Percentiles rank a stretch among this genome's conserved stretches.
Evolutionary conservation across 2,329 filamentous ascomycete genomes (phyloP).

Genomic region (Fusarium mexicanum): DNA sequence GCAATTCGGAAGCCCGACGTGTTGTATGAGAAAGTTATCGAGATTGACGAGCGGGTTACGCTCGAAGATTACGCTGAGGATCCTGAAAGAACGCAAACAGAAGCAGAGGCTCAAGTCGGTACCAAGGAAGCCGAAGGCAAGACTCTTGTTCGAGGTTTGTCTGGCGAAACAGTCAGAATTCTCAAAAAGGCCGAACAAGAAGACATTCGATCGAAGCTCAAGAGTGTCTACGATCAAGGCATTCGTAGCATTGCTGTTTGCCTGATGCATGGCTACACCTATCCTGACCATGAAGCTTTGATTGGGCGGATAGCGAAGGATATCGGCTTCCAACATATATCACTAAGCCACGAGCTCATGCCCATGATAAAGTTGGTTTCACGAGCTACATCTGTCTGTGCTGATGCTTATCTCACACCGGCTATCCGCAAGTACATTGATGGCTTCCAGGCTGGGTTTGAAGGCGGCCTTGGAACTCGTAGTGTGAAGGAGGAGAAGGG

Average conservation of each 20-base stretch:
- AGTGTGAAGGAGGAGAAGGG: conserved; percentile 75
- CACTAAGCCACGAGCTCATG: conserved; percentile 56
- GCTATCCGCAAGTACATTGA: conserved; percentile 61
- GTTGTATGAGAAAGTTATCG: conserved; percentile 85
- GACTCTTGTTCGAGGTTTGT: conserved; percentile 72
- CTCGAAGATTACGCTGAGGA: conserved; percentile 93
- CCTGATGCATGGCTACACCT: conserved; percentile 92
- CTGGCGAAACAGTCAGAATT: conserved; percentile 75
- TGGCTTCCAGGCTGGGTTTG: conserved; percentile 83
- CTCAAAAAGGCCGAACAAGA: conserved; percentile 66
- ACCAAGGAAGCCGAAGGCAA: conserved; percentile 60
- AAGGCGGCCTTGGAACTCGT: conserved; percentile 79
- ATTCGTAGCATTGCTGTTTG: conserved; percentile 88
- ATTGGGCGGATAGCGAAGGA: conserved; percentile 80
- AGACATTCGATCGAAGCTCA: conserved; percentile 66
- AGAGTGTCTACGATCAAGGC: conserved; percentile 70
- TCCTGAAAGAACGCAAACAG: conserved; percentile 67
- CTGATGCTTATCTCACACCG: conserved; percentile 57
- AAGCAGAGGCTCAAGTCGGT: conserved; percentile 64
- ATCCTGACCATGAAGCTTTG: conserved; percentile 83
- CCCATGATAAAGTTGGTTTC: conserved; percentile 58
- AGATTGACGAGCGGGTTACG: conserved; percentile 90
- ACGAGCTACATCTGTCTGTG: conserved; percentile 55
- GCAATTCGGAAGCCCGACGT: conserved; percentile 89
- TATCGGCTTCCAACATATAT: conserved; percentile 80